Conservation (phyloP, 2,329 filamentous ascomycete species). For the Verticillium zaregamsianum region DNA sequence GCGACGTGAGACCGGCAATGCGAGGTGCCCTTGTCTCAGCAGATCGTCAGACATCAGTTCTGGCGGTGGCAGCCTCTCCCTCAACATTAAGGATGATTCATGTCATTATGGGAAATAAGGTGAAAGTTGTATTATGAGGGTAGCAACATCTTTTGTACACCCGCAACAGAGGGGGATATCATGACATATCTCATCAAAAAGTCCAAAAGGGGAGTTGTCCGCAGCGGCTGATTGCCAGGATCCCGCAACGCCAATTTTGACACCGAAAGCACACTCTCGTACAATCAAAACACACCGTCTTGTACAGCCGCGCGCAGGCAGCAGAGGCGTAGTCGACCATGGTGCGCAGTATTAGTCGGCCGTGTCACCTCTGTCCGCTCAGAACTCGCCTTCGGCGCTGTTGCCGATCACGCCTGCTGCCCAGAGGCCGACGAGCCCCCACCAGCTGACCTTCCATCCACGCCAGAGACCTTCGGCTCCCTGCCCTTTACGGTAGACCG, state of each 20-base stretch:
- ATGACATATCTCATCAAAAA: conserved; percentile 34
- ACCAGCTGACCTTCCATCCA: conserved; percentile 75
- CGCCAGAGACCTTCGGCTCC: conserved; percentile 66
- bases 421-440: conserved; percentile 73
- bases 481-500: conserved; percentile 56
- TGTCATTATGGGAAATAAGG: not conserved
- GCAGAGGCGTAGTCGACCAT: not conserved
- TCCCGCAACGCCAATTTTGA: conserved; percentile 2
- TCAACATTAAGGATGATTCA: too few relatives aligned
- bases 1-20: not conserved
- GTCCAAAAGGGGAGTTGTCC: conserved; percentile 27
- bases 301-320: conserved; percentile 6
- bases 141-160: conserved; percentile 5
- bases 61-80: not conserved
- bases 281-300: conserved; percentile 9
- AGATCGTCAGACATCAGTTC: not conserved
- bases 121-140: not conserved
- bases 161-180: conserved; percentile 33
- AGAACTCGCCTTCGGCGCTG: conserved; percentile 59
- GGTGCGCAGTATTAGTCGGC: not conserved
- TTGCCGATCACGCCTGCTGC: conserved; percentile 60
- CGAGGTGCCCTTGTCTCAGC: not conserved
- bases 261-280: conserved; percentile 1
- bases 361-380: conserved; percentile 10
- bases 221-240: not conserved